Evolutionary conservation across 768 basidiomycete species (phyloP), one percentile per base, ranked within the genome.

Genomic region (Mycena epipterygia): DNA sequence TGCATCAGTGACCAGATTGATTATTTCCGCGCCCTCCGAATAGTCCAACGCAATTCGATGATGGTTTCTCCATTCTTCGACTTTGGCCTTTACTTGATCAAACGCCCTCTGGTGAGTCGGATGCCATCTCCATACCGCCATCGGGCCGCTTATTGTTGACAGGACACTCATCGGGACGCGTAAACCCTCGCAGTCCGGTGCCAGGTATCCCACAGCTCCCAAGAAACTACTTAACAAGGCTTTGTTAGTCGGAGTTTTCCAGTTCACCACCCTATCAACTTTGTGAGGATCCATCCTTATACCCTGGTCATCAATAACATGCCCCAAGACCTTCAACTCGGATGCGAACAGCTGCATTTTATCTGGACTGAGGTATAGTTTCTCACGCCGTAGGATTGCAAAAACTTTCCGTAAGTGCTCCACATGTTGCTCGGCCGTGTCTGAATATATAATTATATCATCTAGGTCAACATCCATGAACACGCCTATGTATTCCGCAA

Each of bases 231-330:
- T 64, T 0, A 86, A 23, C 82, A 70, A 25, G 80, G 81, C 0
- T 77, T 63, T 75, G 29, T 78, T 82, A 0, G 80, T 82, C 0
- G 83, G 83, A 0, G 71, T 73, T 44, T 81, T 81, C 82, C 81
- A 84, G 21, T 80, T 80, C 0, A 77, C 0, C 0, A 87, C 75
- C 0, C 70, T 61, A 33, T 86, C 81, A 0, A 88, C 84, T 46
- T 87, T 88, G 23, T 82, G 72, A 0, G 84, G 83, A 41, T 87
- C 84, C 83, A 87, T 86, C 0, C 58, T 56, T 25, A 88, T 85
- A 0, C 86, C 84, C 0, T 80, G n/a, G 21, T 82, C 76, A 25
- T 81, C 78, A 1, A 88, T 65, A 0, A 84, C 58, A 12, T 77
- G 74, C 0, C 83, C 82, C 0, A 84, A 66, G 3, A 84, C 57